Base-by-base conservation (phyloP, 2,329 filamentous ascomycete genomes). In the Sporothrix humicola region DNA sequence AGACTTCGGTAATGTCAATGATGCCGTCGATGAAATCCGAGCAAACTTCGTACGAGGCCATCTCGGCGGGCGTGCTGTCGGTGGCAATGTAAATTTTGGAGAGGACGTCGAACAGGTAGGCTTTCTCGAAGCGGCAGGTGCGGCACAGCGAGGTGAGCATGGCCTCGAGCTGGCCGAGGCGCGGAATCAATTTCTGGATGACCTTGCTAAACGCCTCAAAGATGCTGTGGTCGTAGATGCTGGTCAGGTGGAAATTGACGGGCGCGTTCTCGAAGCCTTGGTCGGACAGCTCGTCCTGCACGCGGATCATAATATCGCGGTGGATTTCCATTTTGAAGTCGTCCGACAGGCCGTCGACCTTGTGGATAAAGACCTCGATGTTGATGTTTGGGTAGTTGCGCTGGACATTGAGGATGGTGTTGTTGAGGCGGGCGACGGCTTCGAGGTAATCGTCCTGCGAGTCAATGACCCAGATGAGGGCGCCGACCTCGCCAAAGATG, bases 41-140 rank as follows among this genome's bases (percentile, higher is more conserved):
- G 84, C 96, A 99, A 79, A 98, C 97, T 84, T 98, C 96, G 82
- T 99, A 99, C 81, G 93, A 95, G 58, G 93, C 92, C 87, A 98
- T 96, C 79, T 98, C 95, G 46, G 95, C 93, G 0, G 95, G 95
- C 54, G 93, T 92, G 44, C 92, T 96, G 81, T 99, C 96, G 5
- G 95, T 98, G 0, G 96, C 96, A 78, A 99, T 97, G 84, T 99
- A 99, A 76, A 99, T 97, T 84, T 99, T 99, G 83, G 93, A 97
- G 78, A 97, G 89, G 9, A 98, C 95, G 80, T 99, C 97, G 80
- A 99, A 99, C 7, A 99, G 89, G 81, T 99, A 99, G 3, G 95
- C 95, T 83, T 99, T 99, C 81, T 98, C 95, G 81, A 99, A 98
- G 66, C 93, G 92, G 80, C 95, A 98, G 15, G 94, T 96, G 75